phyloP scores from a whole-genome alignment of 2,329 filamentous ascomycete genomes.

The Dothiorella sarmentorum region DNA sequence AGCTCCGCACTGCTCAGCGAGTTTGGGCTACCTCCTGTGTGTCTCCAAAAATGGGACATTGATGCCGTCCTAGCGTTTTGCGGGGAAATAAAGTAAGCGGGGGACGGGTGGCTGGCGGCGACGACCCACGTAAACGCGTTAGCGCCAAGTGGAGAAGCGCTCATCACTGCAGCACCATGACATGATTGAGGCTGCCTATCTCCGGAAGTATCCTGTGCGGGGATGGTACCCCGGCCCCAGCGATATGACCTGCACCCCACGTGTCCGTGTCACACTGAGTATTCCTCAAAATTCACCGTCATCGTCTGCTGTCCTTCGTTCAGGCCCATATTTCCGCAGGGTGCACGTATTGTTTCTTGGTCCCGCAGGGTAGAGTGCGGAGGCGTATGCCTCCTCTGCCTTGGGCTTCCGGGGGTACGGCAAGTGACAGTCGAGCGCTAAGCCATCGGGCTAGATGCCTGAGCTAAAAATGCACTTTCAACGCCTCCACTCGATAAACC shows the following conservation, averaged over 20 bases:
- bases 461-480: not conserved
- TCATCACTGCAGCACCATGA: conserved; percentile 6
- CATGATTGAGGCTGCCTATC: conserved; percentile 2
- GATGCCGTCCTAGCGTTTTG: conserved; percentile 3
- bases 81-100: conserved; percentile 18
- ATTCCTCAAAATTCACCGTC: not conserved
- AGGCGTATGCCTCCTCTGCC: not conserved
- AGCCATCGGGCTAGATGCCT: not conserved
- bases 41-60: not conserved
- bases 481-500: conserved; percentile 6
- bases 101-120: conserved; percentile 11
- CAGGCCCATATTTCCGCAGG: not conserved
- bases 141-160: not conserved
- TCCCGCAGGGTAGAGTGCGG: not conserved
- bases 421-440: not conserved
- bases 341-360: not conserved
- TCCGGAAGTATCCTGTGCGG: not conserved
- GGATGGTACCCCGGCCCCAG: not conserved
- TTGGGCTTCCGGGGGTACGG: not conserved
- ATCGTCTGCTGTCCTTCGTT: not conserved
- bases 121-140: conserved; percentile 4
- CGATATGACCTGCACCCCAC: not conserved
- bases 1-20: not conserved
- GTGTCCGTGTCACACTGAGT: not conserved
- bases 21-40: not conserved